Percentiles rank a stretch among this genome's conserved stretches.
phyloP scores from a whole-genome alignment of 2,329 filamentous ascomycete genomes.

The Sporothrix humicola region DNA sequence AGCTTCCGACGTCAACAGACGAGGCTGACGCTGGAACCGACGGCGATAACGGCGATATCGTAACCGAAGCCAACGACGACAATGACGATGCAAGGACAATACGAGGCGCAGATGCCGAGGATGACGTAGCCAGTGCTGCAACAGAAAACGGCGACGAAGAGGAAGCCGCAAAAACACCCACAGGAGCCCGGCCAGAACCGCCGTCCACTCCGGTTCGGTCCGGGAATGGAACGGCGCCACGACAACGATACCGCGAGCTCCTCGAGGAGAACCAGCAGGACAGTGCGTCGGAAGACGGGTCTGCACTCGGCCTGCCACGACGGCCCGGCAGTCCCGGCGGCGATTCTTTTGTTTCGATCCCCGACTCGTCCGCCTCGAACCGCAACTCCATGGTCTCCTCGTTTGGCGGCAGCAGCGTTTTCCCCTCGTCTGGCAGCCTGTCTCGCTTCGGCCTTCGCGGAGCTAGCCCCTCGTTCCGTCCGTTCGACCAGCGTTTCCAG shows the following conservation, averaged over 20 bases:
- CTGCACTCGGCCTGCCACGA: constrained; percentile 56
- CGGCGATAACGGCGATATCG: constrained; percentile 38
- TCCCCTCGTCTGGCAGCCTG: constrained; percentile 62
- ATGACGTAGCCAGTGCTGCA: not conserved
- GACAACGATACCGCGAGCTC: constrained; percentile 54
- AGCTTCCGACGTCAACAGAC: constrained; percentile 28
- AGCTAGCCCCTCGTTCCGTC: constrained; percentile 82
- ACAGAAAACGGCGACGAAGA: not conserved
- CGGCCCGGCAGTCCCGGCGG: constrained; percentile 70
- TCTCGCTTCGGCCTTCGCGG: constrained; percentile 66
- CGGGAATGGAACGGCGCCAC: constrained; percentile 46
- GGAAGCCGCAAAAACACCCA: constrained; percentile 32
- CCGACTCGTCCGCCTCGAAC: constrained; percentile 82
- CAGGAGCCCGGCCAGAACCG: constrained; percentile 46
- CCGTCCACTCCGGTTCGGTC: constrained; percentile 38
- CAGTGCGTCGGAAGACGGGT: constrained; percentile 59
- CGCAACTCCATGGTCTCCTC: constrained; percentile 70
- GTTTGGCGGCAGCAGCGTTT: constrained; percentile 67
- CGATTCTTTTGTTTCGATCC: constrained; percentile 70
- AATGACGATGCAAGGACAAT: constrained; percentile 54
- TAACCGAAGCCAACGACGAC: constrained; percentile 42
- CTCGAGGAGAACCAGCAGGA: constrained; percentile 51
- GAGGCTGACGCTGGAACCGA: not conserved
- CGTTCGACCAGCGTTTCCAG: constrained; percentile 94
- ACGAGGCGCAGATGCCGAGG: constrained; percentile 46